Conservation (phyloP, 352 stramenopile species). For the Pythium rhizo-oryzae region DNA sequence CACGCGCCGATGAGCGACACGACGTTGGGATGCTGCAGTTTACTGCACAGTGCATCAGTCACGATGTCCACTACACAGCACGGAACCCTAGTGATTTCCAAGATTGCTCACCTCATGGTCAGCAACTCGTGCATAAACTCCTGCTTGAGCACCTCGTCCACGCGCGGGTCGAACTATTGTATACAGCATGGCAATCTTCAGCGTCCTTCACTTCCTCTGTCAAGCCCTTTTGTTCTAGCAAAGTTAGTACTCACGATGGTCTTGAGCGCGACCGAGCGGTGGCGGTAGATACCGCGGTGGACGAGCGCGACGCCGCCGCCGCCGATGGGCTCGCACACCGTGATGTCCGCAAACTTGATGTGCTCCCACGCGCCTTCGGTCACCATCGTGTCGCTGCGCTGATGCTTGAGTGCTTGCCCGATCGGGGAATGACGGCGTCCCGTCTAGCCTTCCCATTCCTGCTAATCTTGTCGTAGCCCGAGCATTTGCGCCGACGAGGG, state of each 20-base stretch:
- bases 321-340: conserved; percentile 82
- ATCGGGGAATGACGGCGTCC: too few relatives aligned
- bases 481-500: too few relatives aligned
- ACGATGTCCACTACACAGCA: background rate
- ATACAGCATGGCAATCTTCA: too few relatives aligned
- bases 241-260: conserved; percentile 61
- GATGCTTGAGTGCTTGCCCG: too few relatives aligned
- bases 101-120: conserved; percentile 76
- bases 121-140: conserved; percentile 95
- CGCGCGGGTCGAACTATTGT: conserved; percentile 88
- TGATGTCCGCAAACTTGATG: conserved; percentile 81
- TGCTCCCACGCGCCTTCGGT: conserved; percentile 53
- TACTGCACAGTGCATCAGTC: conserved; percentile 31
- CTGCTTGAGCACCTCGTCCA: conserved; percentile 85
- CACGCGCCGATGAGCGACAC: conserved; percentile 77
- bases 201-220: too few relatives aligned
- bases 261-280: conserved; percentile 83
- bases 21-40: conserved; percentile 77
- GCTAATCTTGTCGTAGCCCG: background rate
- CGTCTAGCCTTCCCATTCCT: too few relatives aligned
- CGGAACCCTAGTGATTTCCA: background rate
- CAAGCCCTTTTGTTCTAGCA: too few relatives aligned
- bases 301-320: conserved; percentile 92
- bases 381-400: too few relatives aligned
- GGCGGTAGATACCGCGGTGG: conserved; percentile 78